These are phyloP conservation scores for Metschnikowia drakensbergensis DNA, from an alignment of 805 yeast genomes.

Conservation along the genomic window DNA sequence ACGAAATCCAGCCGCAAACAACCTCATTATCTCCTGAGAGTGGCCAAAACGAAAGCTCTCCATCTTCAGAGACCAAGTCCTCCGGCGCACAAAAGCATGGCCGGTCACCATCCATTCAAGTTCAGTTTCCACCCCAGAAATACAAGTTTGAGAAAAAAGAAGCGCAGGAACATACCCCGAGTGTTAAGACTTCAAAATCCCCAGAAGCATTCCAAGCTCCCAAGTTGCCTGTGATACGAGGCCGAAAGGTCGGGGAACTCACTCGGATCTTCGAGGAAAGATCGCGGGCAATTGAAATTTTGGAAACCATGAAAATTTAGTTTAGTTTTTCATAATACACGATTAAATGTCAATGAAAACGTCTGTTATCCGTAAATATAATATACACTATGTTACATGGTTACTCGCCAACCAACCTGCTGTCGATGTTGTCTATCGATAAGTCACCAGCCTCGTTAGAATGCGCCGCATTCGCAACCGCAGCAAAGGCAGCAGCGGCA, in stretches of 20 bases:
- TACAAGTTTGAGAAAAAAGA: constrained; percentile 24
- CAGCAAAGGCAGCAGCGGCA: constrained; percentile 42
- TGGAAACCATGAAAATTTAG: constrained; percentile 12
- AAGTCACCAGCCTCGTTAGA: constrained; percentile 30
- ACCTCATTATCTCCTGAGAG: background rate
- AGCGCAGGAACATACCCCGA: background rate
- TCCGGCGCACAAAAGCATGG: background rate
- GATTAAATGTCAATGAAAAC: background rate
- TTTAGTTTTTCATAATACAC: background rate
- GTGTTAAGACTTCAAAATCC: background rate
- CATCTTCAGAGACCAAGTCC: background rate
- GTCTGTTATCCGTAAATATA: constrained; percentile 5
- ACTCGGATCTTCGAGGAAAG: constrained; percentile 65
- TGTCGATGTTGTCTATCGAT: constrained; percentile 43
- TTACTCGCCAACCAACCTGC: constrained; percentile 43
- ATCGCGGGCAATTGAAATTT: constrained; percentile 36
- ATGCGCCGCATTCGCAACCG: constrained; percentile 33
- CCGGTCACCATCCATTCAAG: constrained; percentile 10
- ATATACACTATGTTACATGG: constrained; percentile 19
- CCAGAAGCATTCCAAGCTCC: constrained; percentile 1
- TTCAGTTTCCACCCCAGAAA: constrained; percentile 38
- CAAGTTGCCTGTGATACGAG: constrained; percentile 45
- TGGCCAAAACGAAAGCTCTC: background rate
- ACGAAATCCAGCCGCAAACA: background rate
- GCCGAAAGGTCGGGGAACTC: constrained; percentile 57